Percentiles rank a stretch among this genome's conserved stretches.
phyloP scores from a whole-genome alignment of 2,329 filamentous ascomycete species.

The Epichloe sibirici region DNA sequence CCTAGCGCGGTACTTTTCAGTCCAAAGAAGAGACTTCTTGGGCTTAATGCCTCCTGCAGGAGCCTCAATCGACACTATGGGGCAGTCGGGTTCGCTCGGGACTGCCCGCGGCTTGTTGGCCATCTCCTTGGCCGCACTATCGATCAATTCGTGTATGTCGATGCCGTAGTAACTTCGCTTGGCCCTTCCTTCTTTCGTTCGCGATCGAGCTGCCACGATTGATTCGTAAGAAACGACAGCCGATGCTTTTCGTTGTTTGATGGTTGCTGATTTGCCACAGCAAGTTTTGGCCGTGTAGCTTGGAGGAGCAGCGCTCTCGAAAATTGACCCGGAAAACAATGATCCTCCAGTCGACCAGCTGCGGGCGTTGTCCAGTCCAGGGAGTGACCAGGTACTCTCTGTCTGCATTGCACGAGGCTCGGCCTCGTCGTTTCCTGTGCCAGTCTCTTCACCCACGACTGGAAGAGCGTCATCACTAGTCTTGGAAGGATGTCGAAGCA shows the following conservation, averaged over 20 bases:
- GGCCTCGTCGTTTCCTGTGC: constrained; percentile 2
- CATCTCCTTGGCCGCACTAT: constrained; percentile 52
- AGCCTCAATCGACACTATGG: constrained; percentile 32
- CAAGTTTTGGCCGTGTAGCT: constrained; percentile 39
- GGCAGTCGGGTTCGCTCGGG: constrained; percentile 17
- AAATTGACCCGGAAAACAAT: constrained; percentile 17
- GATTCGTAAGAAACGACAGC: constrained; percentile 46
- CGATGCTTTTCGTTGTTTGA: constrained; percentile 40
- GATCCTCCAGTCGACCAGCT: constrained; percentile 12
- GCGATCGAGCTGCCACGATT: constrained; percentile 56
- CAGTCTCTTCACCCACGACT: background rate
- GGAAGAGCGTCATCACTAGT: background rate
- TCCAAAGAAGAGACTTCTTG: constrained; percentile 63
- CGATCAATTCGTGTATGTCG: constrained; percentile 74
- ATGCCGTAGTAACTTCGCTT: constrained; percentile 80
- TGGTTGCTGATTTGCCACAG: constrained; percentile 41
- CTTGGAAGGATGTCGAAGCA: constrained; percentile 15
- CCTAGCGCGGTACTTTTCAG: constrained; percentile 88
- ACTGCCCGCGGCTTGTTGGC: constrained; percentile 21
- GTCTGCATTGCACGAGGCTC: background rate
- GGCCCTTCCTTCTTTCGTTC: constrained; percentile 53
- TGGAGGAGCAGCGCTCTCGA: constrained; percentile 14
- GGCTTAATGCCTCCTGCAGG: constrained; percentile 22
- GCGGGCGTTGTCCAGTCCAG: background rate
- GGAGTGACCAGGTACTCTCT: background rate